A percentile compares a stretch with the other conserved stretches of the same genome.
These are phyloP conservation scores for Coniferiporia sulphurascens DNA, from an alignment of 1,284 basidiomycete species.

Conservation along the genomic window DNA sequence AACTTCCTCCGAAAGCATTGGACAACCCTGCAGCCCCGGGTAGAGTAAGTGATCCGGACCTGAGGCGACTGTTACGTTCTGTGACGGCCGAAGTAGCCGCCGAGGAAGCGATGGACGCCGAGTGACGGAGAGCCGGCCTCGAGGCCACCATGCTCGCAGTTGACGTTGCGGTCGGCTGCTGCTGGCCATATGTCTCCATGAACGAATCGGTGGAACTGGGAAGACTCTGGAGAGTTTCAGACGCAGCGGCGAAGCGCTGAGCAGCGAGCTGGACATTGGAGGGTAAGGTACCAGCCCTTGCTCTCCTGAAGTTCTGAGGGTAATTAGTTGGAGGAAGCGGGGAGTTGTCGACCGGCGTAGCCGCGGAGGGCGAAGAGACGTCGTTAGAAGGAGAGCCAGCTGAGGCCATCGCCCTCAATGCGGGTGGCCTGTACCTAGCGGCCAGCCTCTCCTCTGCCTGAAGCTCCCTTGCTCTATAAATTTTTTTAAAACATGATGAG, in stretches of 20 bases:
- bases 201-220: conserved; percentile 61
- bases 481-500: conserved; percentile 20
- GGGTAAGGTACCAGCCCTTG: conserved; percentile 84
- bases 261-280: conserved; percentile 84
- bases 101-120: conserved; percentile 60
- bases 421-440: conserved; percentile 72
- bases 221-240: conserved; percentile 48
- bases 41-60: conserved; percentile 85
- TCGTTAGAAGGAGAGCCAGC: conserved; percentile 72
- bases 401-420: conserved; percentile 66
- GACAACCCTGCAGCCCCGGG: conserved; percentile 63
- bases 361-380: conserved; percentile 40
- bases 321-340: conserved; percentile 63
- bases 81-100: conserved; percentile 53
- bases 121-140: conserved; percentile 75
- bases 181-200: conserved; percentile 39
- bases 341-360: conserved; percentile 52
- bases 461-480: conserved; percentile 69
- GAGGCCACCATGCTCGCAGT: conserved; percentile 39
- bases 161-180: conserved; percentile 35
- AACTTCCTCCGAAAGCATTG: conserved; percentile 76
- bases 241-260: conserved; percentile 71
- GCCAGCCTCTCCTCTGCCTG: conserved; percentile 67
- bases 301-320: conserved; percentile 76
- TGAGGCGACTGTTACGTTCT: conserved; percentile 73